Conservation (phyloP, 176 grass and related monocot genomes). For the Phragmites australis region DNA sequence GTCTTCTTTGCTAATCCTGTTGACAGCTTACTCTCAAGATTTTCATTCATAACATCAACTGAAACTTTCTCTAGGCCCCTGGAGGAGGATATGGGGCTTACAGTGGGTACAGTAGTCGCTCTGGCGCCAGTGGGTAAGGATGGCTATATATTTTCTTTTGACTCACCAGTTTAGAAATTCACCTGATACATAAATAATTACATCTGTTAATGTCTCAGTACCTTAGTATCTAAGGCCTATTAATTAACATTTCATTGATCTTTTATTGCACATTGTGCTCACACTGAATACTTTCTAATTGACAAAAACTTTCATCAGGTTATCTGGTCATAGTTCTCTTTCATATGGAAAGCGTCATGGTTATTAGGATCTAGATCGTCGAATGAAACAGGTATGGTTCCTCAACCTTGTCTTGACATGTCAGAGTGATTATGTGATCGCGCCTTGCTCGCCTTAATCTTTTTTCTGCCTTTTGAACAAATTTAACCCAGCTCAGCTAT, state of each 20-base stretch:
- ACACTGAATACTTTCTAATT: background rate
- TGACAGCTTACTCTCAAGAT: constrained; percentile 13
- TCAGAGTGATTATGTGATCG: constrained; percentile 31
- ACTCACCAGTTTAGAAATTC: constrained; percentile 10
- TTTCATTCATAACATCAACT: constrained; percentile 33
- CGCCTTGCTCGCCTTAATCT: constrained; percentile 34
- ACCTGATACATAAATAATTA: background rate
- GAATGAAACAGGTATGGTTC: constrained; percentile 53
- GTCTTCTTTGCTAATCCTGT: constrained; percentile 4
- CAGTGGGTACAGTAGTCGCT: constrained; percentile 67
- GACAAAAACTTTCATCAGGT: constrained; percentile 40
- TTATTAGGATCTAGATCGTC: constrained; percentile 50
- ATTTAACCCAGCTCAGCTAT: constrained; percentile 59
- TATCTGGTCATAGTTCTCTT: constrained; percentile 56
- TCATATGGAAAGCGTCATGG: constrained; percentile 68
- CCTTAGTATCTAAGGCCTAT: background rate
- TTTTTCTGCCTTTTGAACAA: constrained; percentile 49
- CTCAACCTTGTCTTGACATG: constrained; percentile 39
- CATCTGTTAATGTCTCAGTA: constrained; percentile 1
- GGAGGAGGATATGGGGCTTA: constrained; percentile 77
- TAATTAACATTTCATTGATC: constrained; percentile 21
- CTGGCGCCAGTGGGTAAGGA: constrained; percentile 78
- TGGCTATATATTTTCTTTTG: background rate
- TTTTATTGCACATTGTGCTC: no score
- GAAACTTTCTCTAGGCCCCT: constrained; percentile 58